A percentile compares a stretch with the other conserved stretches of the same genome.
Evolutionary conservation across 768 basidiomycete species (phyloP).

Genomic region (Agaricus blazei): DNA sequence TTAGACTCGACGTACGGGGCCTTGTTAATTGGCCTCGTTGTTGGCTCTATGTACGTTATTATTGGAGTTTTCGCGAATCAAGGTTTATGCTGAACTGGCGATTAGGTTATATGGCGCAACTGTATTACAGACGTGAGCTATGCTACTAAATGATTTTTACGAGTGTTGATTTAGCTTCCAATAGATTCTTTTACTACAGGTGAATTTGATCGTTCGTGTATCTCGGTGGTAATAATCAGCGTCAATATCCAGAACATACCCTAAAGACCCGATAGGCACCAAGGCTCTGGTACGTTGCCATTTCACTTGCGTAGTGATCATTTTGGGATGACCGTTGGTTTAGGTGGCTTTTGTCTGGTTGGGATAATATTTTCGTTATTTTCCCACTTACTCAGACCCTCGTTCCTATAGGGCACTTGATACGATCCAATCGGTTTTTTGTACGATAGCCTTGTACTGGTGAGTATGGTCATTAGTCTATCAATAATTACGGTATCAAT

Average conservation of each 20-base stretch:
- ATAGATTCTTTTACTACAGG: slow-evolving; percentile 40
- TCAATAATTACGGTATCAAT: not conserved
- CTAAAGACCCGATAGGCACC: slow-evolving; percentile 30
- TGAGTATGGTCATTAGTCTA: slow-evolving; percentile 15
- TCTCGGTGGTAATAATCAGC: not conserved
- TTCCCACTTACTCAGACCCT: not conserved
- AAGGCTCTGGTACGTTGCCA: slow-evolving; percentile 32
- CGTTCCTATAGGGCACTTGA: slow-evolving; percentile 34
- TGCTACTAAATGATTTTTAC: not conserved
- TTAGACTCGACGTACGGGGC: slow-evolving; percentile 44
- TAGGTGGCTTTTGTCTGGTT: slow-evolving; percentile 8
- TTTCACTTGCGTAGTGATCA: not conserved
- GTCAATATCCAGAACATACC: slow-evolving; percentile 28
- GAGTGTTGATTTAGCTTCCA: not conserved
- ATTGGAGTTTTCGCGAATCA: not conserved
- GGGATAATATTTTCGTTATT: not conserved
- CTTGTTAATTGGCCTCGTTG: slow-evolving; percentile 40
- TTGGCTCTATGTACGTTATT: slow-evolving; percentile 35
- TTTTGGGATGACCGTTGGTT: not conserved
- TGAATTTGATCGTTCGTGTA: slow-evolving; percentile 9
- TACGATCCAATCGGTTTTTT: slow-evolving; percentile 38
- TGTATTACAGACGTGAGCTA: slow-evolving; percentile 35
- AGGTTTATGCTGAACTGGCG: not conserved
- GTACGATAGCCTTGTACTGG: slow-evolving; percentile 42
- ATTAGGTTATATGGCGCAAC: slow-evolving; percentile 44